Conservation (phyloP, 148 eudicot species). For the Chenopodium album region DNA sequence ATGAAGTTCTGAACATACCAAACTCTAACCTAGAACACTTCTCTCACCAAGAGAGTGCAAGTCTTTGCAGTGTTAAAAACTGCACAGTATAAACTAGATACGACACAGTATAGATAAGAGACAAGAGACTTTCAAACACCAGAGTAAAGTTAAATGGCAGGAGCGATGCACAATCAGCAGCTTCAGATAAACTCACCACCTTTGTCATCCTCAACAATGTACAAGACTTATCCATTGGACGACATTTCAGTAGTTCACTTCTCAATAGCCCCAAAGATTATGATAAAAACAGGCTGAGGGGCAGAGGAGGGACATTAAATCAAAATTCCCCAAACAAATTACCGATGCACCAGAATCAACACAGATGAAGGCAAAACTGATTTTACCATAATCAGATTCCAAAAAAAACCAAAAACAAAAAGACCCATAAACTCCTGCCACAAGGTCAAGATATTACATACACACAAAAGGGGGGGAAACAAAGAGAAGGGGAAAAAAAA, state of each 20-base stretch:
- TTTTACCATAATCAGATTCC: slow-evolving; percentile 17
- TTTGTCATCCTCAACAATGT: slow-evolving; percentile 14
- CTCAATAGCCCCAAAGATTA: slow-evolving; percentile 26
- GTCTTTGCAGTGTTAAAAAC: background rate
- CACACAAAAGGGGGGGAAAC: too few species aligned
- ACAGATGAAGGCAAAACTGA: slow-evolving; percentile 26
- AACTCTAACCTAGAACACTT: slow-evolving; percentile 12
- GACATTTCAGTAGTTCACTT: slow-evolving; percentile 20
- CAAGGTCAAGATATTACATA: slow-evolving; percentile 15
- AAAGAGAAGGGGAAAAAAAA: too few species aligned
- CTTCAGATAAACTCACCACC: slow-evolving; percentile 21
- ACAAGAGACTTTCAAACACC: slow-evolving; percentile 2
- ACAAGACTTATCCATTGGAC: slow-evolving; percentile 13
- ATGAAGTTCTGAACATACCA: slow-evolving; percentile 6
- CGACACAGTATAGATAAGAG: slow-evolving; percentile 2
- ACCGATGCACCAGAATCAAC: slow-evolving; percentile 11
- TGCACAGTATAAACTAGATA: slow-evolving; percentile 17
- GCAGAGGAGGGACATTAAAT: slow-evolving; percentile 21
- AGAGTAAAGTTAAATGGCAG: background rate
- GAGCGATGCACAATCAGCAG: slow-evolving; percentile 16
- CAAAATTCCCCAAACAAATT: slow-evolving; percentile 32
- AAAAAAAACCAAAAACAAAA: slow-evolving; percentile 4
- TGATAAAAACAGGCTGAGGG: slow-evolving; percentile 18
- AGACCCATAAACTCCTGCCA: slow-evolving; percentile 6
- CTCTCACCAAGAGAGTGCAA: slow-evolving; percentile 17